phyloP scores from a whole-genome alignment of 169 alveolate species.

The Plasmodium knowlesi region DNA sequence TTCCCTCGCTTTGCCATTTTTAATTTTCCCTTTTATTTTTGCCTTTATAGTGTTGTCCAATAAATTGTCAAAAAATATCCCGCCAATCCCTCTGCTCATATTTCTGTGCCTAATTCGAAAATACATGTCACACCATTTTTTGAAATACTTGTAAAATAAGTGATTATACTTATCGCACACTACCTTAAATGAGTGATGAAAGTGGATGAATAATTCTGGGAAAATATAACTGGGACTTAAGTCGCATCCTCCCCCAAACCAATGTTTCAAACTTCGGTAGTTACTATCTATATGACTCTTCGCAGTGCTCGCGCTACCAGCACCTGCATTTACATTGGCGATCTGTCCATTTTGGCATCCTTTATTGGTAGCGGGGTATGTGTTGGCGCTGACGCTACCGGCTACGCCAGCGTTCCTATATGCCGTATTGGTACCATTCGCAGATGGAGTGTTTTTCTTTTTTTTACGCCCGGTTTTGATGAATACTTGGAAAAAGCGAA shows the following conservation, averaged over 20 bases:
- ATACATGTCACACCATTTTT: slow-evolving; percentile 89
- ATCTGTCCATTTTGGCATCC: background rate
- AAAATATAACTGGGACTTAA: slow-evolving; percentile 90
- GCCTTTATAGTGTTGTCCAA: slow-evolving; percentile 67
- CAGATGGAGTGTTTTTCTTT: background rate
- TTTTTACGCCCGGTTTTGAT: slow-evolving; percentile 71
- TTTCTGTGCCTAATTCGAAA: slow-evolving; percentile 86
- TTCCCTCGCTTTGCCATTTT: slow-evolving; percentile 5
- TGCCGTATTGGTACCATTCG: background rate
- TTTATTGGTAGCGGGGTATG: background rate
- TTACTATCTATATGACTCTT: slow-evolving; percentile 28
- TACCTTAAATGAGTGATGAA: slow-evolving; percentile 85
- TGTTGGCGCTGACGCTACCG: background rate
- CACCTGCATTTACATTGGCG: background rate
- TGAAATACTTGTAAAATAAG: slow-evolving; percentile 84
- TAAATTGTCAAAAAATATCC: slow-evolving; percentile 91
- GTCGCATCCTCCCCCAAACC: slow-evolving; percentile 95
- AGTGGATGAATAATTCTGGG: slow-evolving; percentile 85
- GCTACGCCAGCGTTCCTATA: background rate
- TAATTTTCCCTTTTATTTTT: slow-evolving; percentile 3
- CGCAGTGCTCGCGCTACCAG: background rate
- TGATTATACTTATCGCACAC: slow-evolving; percentile 83
- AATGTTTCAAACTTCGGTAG: slow-evolving; percentile 80
- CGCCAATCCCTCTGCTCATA: slow-evolving; percentile 92
- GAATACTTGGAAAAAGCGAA: slow-evolving; percentile 84